Conservation (phyloP, 371 early-diverging fungal species). For the Paraphysoderma sedebokerense region DNA sequence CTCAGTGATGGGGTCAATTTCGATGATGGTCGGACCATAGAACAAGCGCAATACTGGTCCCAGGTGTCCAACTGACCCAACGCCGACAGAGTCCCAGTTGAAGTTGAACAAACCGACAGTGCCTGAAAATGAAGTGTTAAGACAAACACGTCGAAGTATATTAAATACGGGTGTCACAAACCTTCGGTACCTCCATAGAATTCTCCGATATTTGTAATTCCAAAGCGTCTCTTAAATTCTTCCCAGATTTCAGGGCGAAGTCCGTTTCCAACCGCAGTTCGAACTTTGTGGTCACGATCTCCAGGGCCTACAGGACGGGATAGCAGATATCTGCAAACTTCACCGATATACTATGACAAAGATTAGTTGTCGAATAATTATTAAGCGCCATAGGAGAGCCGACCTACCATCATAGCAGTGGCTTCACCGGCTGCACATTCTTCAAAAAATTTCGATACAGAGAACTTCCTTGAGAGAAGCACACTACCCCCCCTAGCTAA, state of each 20-base stretch:
- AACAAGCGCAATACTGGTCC: constrained; percentile 12
- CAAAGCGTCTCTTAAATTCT: constrained; percentile 31
- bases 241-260: constrained; percentile 51
- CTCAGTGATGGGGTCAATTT: constrained; percentile 22
- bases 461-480: too few species aligned
- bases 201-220: constrained; percentile 28
- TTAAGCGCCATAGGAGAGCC: too few species aligned
- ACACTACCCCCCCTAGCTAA: too few species aligned
- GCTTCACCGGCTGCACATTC: too few species aligned
- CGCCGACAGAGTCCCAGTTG: constrained; percentile 23
- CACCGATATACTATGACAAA: constrained; percentile 62
- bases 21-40: constrained; percentile 11
- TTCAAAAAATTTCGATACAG: too few species aligned
- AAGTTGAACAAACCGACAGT: constrained; percentile 22
- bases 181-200: constrained; percentile 39
- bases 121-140: constrained; percentile 1
- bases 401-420: too few species aligned
- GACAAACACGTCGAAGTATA: neutral
- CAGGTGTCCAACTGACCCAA: constrained; percentile 33
- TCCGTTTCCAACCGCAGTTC: constrained; percentile 48
- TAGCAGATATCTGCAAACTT: constrained; percentile 45
- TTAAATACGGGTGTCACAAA: too few species aligned
- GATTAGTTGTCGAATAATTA: too few species aligned
- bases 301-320: constrained; percentile 21
- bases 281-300: constrained; percentile 26